Percentiles rank a stretch among this genome's conserved stretches.
These are phyloP conservation scores for Rhodotorula taiwanensis DNA, from an alignment of 768 basidiomycete species.

Conservation along the genomic window DNA sequence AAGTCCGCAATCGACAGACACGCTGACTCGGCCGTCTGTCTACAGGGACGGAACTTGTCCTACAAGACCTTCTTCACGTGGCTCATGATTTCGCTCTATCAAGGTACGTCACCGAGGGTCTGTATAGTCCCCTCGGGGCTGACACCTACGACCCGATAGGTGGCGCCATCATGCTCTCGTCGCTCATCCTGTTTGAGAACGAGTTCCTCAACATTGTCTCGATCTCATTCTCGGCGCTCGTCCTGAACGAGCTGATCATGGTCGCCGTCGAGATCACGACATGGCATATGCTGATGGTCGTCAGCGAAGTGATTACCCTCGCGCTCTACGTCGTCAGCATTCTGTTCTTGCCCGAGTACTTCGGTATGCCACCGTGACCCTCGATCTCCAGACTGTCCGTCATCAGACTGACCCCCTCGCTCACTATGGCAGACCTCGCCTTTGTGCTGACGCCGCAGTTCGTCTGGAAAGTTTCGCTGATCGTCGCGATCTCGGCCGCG, in stretches of 20 bases:
- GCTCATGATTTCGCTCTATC: constrained; percentile 95
- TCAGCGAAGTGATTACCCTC: constrained; percentile 82
- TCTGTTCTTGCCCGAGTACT: constrained; percentile 89
- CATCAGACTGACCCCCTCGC: background rate
- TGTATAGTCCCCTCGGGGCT: background rate
- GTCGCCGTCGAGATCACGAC: constrained; percentile 96
- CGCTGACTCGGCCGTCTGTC: background rate
- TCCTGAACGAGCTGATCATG: constrained; percentile 98
- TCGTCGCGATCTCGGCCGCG: constrained; percentile 86
- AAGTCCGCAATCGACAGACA: background rate
- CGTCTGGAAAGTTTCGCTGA: constrained; percentile 89
- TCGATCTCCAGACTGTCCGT: too few relatives aligned
- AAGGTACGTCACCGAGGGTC: constrained; percentile 57
- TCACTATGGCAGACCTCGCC: constrained; percentile 61
- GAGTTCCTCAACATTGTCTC: constrained; percentile 97
- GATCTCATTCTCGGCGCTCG: constrained; percentile 91
- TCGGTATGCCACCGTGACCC: constrained; percentile 57
- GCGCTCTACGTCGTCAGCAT: constrained; percentile 85
- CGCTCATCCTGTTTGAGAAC: constrained; percentile 87
- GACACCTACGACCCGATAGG: constrained; percentile 52
- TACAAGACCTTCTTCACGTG: constrained; percentile 99
- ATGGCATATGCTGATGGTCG: constrained; percentile 94
- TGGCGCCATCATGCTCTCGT: constrained; percentile 97
- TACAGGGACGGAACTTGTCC: constrained; percentile 80
- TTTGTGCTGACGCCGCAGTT: constrained; percentile 85